Percentiles rank a stretch among this genome's conserved stretches.
Conservation (phyloP, 352 stramenopile genomes). For the Phytophthora agathidicida region DNA sequence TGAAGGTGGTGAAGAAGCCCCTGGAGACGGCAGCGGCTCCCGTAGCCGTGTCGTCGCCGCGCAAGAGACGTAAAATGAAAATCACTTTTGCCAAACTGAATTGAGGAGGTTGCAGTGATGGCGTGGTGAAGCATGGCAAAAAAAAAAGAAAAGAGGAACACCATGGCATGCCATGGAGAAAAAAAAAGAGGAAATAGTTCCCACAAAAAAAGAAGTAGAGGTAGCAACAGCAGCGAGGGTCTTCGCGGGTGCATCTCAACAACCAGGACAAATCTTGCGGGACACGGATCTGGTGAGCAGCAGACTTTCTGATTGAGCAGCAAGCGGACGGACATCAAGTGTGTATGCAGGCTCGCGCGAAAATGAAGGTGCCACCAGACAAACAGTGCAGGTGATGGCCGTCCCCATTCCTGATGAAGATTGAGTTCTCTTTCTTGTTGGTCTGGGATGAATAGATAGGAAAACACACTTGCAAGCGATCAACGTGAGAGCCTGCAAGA, state of each 20-base stretch:
- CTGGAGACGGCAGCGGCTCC: slow-evolving; percentile 44
- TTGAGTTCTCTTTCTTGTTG: slow-evolving; percentile 14
- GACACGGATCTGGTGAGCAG: slow-evolving; percentile 15
- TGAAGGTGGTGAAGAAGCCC: slow-evolving; percentile 56
- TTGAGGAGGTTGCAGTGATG: slow-evolving; percentile 57
- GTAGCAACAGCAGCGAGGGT: slow-evolving; percentile 32
- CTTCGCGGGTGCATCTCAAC: slow-evolving; percentile 21
- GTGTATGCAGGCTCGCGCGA: slow-evolving; percentile 20
- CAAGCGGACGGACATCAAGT: slow-evolving; percentile 11
- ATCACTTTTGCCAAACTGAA: slow-evolving; percentile 91
- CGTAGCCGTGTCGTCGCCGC: slow-evolving; percentile 62
- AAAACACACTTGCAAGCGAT: slow-evolving; percentile 36
- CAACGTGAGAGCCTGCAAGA: slow-evolving; percentile 25
- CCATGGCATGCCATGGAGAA: slow-evolving; percentile 29
- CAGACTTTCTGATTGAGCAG: slow-evolving; percentile 21
- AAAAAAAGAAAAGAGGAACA: slow-evolving; percentile 46
- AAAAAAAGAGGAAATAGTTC: slow-evolving; percentile 41
- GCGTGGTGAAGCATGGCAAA: slow-evolving; percentile 43
- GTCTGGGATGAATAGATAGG: slow-evolving; percentile 43
- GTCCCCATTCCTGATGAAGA: slow-evolving; percentile 14
- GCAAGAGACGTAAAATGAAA: slow-evolving; percentile 93
- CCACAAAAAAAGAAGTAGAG: slow-evolving; percentile 38
- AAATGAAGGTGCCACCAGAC: slow-evolving; percentile 10
- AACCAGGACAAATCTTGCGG: slow-evolving; percentile 18
- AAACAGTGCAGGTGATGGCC: slow-evolving; percentile 9